Percentiles rank a stretch among this genome's conserved stretches.
Conservation (phyloP, 805 yeast genomes). For the Yamadazyma sp. region DNA sequence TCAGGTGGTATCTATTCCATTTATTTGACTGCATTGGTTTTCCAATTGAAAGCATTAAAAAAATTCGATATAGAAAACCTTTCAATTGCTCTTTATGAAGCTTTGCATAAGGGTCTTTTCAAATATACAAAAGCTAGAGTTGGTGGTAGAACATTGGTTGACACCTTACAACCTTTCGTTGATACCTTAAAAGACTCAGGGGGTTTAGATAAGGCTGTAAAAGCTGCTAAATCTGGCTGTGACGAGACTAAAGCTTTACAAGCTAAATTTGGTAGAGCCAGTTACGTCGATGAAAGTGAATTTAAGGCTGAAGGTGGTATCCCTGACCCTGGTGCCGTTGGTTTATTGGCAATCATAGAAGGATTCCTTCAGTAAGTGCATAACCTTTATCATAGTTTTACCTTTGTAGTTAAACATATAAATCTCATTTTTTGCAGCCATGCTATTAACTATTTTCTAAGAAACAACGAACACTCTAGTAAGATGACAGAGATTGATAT, state of each 20-base stretch:
- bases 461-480: no score
- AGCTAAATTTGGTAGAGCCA: slow-evolving; percentile 92
- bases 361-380: slow-evolving; percentile 28
- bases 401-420: slow-evolving; percentile 1
- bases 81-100: slow-evolving; percentile 52
- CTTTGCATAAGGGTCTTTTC: slow-evolving; percentile 66
- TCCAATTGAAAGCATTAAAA: slow-evolving; percentile 36
- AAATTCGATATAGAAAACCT: slow-evolving; percentile 34
- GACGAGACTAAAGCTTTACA: slow-evolving; percentile 67
- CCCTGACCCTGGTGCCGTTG: slow-evolving; percentile 96
- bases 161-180: slow-evolving; percentile 85
- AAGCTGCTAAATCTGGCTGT: slow-evolving; percentile 74
- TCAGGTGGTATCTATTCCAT: slow-evolving; percentile 93
- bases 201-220: slow-evolving; percentile 58
- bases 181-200: slow-evolving; percentile 50
- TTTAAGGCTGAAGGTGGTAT: slow-evolving; percentile 62
- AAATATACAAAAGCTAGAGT: slow-evolving; percentile 84
- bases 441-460: neutral
- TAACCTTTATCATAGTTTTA: neutral
- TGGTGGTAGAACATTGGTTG: slow-evolving; percentile 88
- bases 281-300: slow-evolving; percentile 71
- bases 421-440: slow-evolving; percentile 3
- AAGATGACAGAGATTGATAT: no score
- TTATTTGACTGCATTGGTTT: slow-evolving; percentile 72
- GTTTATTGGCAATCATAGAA: slow-evolving; percentile 59